Base-by-base conservation (phyloP, 371 early-diverging fungal species). In the Rhizopus sp. region DNA sequence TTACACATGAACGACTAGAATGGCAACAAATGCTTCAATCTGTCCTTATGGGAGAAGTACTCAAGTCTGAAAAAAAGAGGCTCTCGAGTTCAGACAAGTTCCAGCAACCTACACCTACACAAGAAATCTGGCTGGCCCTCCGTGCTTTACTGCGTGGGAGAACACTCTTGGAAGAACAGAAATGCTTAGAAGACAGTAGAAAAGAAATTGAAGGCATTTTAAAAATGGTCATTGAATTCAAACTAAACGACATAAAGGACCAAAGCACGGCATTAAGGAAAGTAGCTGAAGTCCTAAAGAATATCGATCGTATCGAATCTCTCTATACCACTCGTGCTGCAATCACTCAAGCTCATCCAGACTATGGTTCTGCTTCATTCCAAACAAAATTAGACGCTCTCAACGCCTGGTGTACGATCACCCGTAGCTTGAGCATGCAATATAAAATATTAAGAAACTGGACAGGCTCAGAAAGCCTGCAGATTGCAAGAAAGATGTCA, bases 1-100 rank as follows among this genome's bases (percentile, higher is more conserved):
- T 84, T 45, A 80, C 77, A 40, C 82, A 82, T 39, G 91, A 91
- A 57, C 87, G 90, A 39, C 65, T 85, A 29, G 90, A 91, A 67
- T 92, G 92, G 92, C 92, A 90, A 54, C 82, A 88, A 45, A 92
- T 94, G 92, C 76, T 94, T 12, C 80, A 89, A 34, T 89, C 92
- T 13, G 94, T 93, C 16, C 73, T 94, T 17, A 82, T 85, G 34
- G 93, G 94, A 10, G 93, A 94, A 55, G 90, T 93, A 16, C 85
- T 94, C n/a, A 88, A 88, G 53, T 87, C 86, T 13, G 94, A 94
- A 67, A 91, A 89, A 62, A 82, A 80, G 59, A 81, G 90, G 35
- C 60, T 90, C n/a, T 75, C 83, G 34, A 82, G 81, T 15, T 73
- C 81, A 10, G 81, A 77, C 34, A 73, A 71, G 42, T 74, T 83